Base-by-base conservation (phyloP, 1,284 basidiomycete genomes). In the Pseudozyma pruni region DNA sequence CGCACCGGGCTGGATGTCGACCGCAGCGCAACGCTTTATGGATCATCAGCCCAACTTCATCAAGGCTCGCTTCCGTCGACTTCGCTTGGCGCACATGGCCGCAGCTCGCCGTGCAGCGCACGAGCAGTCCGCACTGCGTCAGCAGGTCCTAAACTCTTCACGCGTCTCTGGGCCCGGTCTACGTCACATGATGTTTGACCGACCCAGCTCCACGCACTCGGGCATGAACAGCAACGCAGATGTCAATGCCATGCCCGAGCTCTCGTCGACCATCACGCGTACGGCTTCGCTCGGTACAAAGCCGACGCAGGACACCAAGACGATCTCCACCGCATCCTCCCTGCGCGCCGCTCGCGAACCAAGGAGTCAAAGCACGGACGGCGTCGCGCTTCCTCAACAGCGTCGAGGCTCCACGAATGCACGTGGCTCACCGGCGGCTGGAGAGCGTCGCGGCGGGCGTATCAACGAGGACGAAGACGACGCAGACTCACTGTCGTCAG, bases 41-140 rank as follows among this genome's bases (percentile, higher is more conserved):
- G 54, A 67, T 11, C 63, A 61, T 45, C 72, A 75, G 50, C 78
- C 76, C 48, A 60, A 64, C 58, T 80, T 77, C 32, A 67, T 80
- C 58, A 63, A 59, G 45, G 62, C 66, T 16, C 72, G 76, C 27
- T 70, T 78, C 56, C 60, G 69, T 31, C 50, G 78, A 29, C 64
- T 80, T 35, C 62, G 74, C 4, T 35, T 75, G 20, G 78, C 75
- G 27, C 78, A 80, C 40, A 74, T 62, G 35, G 75, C 74, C 3
- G 78, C 78, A 1, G 78, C 78, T 14, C 50, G 67, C 11, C 47
- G 69, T 19, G 75, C 72, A 11, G 78, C 78, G 14, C 66, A 69
- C 17, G 69, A 78, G 54, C 78, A 80, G 55, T 67, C 61, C 3
- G 71, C 53, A 6, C 50, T 79, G 34, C 67, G 76, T 6, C 72